Percentiles rank a stretch among this genome's conserved stretches.
These are phyloP conservation scores for Fusarium sp. DNA, from an alignment of 2,329 filamentous ascomycete genomes.

Conservation along the genomic window DNA sequence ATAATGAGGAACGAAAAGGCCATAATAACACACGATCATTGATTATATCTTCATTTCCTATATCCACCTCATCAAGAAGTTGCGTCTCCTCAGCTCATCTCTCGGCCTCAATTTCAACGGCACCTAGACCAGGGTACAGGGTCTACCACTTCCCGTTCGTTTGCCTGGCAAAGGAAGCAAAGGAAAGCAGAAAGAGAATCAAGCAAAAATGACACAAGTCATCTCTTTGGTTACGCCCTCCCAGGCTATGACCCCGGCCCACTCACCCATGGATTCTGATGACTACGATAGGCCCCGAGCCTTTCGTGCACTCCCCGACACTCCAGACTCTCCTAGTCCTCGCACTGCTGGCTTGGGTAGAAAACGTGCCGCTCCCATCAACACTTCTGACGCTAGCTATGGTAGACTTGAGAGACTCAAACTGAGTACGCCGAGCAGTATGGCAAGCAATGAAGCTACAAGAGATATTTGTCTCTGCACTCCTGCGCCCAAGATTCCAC, in stretches of 20 bases:
- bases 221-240: slow-evolving; percentile 44
- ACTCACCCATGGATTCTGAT: slow-evolving; percentile 41
- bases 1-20: not conserved
- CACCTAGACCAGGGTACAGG: slow-evolving; percentile 19
- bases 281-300: slow-evolving; percentile 37
- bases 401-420: slow-evolving; percentile 48
- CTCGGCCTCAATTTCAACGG: slow-evolving; percentile 13
- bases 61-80: slow-evolving; percentile 4
- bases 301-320: slow-evolving; percentile 36
- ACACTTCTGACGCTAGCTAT: slow-evolving; percentile 58
- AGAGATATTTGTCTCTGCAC: slow-evolving; percentile 68
- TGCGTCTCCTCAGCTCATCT: slow-evolving; percentile 4
- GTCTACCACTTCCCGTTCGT: slow-evolving; percentile 29
- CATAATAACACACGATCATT: slow-evolving; percentile 1
- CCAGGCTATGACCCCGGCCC: slow-evolving; percentile 44
- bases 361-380: slow-evolving; percentile 61
- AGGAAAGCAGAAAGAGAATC: not conserved
- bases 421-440: slow-evolving; percentile 45
- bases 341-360: slow-evolving; percentile 43
- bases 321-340: slow-evolving; percentile 45
- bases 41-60: slow-evolving; percentile 14
- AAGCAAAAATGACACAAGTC: slow-evolving; percentile 46
- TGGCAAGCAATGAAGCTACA: slow-evolving; percentile 48
- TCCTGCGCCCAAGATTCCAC: slow-evolving; percentile 67
- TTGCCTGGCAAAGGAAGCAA: slow-evolving; percentile 26